Base-by-base conservation (phyloP, 2,329 filamentous ascomycete genomes). In the Fusarium sacchari region DNA sequence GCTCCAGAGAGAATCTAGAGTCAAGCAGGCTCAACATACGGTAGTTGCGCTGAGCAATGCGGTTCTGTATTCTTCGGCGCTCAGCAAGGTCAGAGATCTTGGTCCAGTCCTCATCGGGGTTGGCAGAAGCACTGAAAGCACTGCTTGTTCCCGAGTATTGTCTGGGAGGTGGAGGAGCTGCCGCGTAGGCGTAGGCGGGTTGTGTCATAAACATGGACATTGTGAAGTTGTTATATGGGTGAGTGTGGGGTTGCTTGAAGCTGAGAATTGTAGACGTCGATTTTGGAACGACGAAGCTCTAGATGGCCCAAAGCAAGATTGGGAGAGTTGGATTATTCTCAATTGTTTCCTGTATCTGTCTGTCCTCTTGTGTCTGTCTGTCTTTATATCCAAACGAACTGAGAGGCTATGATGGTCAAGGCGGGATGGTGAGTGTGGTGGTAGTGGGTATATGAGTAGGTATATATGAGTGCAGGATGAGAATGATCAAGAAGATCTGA, bases 11-110 rank as follows among this genome's bases (percentile, higher is more conserved):
- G 22, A 43, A 30, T 70, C 42, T 18, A 32, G 56, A 61, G 56
- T 57, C 58, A 60, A 65, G 28, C 39, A 26, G 68, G 37, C 28
- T 49, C 50, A 36, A 88, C 91, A 82, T 87, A 97, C 95, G 95
- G 86, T 98, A 98, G 87, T 97, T 97, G 79, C 95, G 92, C 85
- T 98, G 96, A 76, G 96, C 96, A 88, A 98, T 98, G 77, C 96
- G 92, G 86, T 98, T 98, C 85, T 98, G 95, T 86, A 98, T 97
- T 81, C 95, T 90, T 79, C 95, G 89, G 80, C 96, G 92, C 85
- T 98, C 96, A 58, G 95, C 96, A 68, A 98, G 91, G 83, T 98
- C 96, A 65, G 96, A 97, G 82, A 98, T 97, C 90, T 98, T 97
- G 81, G 96, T 98, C 96, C 96, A 98, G 86, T 98, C 96, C 85